phyloP scores from a whole-genome alignment of 2,329 filamentous ascomycete species.

The Ascochyta lentis region DNA sequence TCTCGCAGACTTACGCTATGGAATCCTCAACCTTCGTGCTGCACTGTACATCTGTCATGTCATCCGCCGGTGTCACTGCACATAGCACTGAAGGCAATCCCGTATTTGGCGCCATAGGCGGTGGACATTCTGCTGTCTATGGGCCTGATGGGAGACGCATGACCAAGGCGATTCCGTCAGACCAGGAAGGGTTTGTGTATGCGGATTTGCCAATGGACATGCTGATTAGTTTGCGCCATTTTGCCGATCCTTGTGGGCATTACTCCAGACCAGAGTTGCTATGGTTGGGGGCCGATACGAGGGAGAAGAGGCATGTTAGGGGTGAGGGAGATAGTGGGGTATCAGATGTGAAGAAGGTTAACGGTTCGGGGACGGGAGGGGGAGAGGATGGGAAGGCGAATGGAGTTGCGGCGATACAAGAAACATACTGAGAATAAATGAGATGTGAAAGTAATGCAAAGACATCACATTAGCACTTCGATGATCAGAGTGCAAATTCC shows the following conservation, averaged over 20 bases:
- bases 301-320: constrained; percentile 39
- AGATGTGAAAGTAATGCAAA: neutral
- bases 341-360: neutral
- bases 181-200: constrained; percentile 58
- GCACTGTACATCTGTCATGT: constrained; percentile 58
- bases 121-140: constrained; percentile 48
- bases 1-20: constrained; percentile 63
- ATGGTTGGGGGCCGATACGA: constrained; percentile 55
- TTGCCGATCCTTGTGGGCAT: constrained; percentile 58
- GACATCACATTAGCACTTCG: too few species aligned
- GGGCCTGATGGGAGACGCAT: constrained; percentile 60
- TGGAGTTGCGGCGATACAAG: neutral
- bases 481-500: too few species aligned
- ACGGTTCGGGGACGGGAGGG: neutral
- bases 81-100: constrained; percentile 53
- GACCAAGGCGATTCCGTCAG: constrained; percentile 47
- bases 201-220: constrained; percentile 59
- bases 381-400: neutral
- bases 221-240: constrained; percentile 51
- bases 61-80: constrained; percentile 51
- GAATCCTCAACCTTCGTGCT: constrained; percentile 64
- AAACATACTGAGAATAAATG: neutral
- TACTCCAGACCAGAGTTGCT: constrained; percentile 60
- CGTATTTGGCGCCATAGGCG: constrained; percentile 54
- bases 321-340: constrained; percentile 6